Base-by-base conservation (phyloP, 768 basidiomycete genomes). In the Lactarius psammicola region DNA sequence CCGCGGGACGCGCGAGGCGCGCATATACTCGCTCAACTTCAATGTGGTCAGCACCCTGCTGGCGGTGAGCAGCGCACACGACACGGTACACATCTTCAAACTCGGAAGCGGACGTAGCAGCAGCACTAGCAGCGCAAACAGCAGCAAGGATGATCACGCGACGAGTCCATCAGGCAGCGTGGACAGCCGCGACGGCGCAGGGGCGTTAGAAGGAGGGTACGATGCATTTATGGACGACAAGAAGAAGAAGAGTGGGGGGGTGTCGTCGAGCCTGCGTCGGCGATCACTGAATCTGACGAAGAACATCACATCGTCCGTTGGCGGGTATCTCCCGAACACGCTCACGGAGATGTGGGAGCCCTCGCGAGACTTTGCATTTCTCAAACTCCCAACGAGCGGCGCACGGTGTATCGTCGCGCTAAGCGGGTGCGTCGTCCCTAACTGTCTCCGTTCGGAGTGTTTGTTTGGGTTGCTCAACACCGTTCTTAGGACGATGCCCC, bases 311-410 rank as follows among this genome's bases (percentile, higher is more conserved):
- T 81, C 87, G n/a, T 88, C 89, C 4, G 81, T 94, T 18, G 92
- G 94, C 18, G 89, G 88, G 0, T 94, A 94, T 72, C 81, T 95
- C 0, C 96, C 96, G 0, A 90, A 88, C 69, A 88, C 92, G 1
- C 76, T 98, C 55, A 92, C 94, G 23, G 96, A 97, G 74, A 87
- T 98, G 78, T 99, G 95, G 95, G 97, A 98, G 71, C 97, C 97
- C 0, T 83, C 92, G 40, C 81, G 96, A 8, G 96, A 97, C 73
- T 98, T 98, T 74, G 97, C 96, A 0, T 95, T 84, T 74, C 78
- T 96, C 64, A 87, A 92, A 72, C 76, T 99, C 28, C 94, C 95
- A 59, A 83, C 87, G 7, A 78, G 84, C 66, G 88, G 94, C 3
- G 86, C 87, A 13, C 82, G 92, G 65, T 94, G 90, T 72, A 87